Evolutionary conservation across 2,329 filamentous ascomycete species (phyloP).

Genomic region (Trichoderma harzianum): DNA sequence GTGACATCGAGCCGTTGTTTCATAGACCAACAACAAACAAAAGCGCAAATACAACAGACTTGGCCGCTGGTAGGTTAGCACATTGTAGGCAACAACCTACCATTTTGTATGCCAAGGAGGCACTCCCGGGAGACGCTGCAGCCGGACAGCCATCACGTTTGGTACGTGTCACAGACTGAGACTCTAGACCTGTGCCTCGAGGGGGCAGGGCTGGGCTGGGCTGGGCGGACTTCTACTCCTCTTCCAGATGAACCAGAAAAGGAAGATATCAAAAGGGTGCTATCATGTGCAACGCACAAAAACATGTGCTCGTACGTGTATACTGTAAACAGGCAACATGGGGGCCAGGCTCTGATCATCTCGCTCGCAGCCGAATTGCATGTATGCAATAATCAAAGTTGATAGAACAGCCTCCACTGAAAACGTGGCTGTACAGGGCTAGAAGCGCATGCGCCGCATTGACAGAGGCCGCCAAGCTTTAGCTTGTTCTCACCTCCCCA

Average conservation of each 20-base stretch:
- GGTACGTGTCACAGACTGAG: background rate
- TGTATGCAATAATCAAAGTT: background rate
- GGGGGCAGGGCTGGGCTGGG: background rate
- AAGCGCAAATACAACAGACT: background rate
- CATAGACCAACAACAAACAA: background rate
- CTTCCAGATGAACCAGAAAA: background rate
- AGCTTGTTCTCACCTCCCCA: background rate
- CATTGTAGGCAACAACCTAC: background rate
- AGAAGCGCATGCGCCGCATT: background rate
- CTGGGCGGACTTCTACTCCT: background rate
- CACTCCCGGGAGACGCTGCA: background rate
- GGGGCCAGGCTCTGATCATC: background rate
- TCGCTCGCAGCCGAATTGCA: background rate
- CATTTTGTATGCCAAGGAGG: background rate
- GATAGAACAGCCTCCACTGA: constrained; percentile 10
- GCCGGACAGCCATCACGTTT: background rate
- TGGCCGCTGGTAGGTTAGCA: background rate
- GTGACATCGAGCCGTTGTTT: background rate
- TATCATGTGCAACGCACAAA: background rate
- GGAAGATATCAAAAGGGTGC: background rate
- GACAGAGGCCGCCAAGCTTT: constrained; percentile 16
- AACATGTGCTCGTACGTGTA: background rate
- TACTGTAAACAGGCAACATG: background rate
- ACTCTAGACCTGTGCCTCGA: background rate
- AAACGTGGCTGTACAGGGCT: constrained; percentile 19